A percentile compares a stretch with the other conserved stretches of the same genome.
Conservation (phyloP, 257 asterid genomes). For the Solanum ossicruentum region DNA sequence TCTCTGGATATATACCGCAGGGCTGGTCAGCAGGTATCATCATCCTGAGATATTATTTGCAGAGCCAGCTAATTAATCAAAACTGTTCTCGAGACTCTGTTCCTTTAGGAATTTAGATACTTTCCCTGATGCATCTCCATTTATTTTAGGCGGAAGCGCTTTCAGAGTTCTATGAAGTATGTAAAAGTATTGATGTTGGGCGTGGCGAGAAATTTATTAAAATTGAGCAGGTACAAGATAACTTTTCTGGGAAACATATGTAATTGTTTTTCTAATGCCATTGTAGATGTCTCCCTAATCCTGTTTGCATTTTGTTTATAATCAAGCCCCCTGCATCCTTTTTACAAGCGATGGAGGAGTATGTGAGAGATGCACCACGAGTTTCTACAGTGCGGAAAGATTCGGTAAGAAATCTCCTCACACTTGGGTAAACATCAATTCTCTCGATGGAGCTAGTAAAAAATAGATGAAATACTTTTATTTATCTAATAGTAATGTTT, state of each 20-base stretch:
- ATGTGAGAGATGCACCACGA: slow-evolving; percentile 90
- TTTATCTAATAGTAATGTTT: neutral
- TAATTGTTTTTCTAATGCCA: neutral
- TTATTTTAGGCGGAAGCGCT: slow-evolving; percentile 70
- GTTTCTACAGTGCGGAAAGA: slow-evolving; percentile 61
- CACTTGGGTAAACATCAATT: neutral
- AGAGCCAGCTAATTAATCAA: neutral
- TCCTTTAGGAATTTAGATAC: neutral
- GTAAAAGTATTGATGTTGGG: slow-evolving; percentile 75
- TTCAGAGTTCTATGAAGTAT: slow-evolving; percentile 84
- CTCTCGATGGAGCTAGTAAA: neutral
- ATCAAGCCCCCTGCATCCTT: slow-evolving; percentile 93
- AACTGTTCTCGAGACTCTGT: neutral
- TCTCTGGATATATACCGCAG: slow-evolving; percentile 83
- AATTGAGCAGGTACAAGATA: slow-evolving; percentile 77
- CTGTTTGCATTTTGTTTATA: neutral
- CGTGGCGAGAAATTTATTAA: slow-evolving; percentile 88
- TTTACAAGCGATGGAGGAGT: slow-evolving; percentile 97
- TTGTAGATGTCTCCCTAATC: neutral
- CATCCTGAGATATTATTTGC: neutral
- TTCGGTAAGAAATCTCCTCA: slow-evolving; percentile 31
- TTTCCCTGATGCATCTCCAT: neutral
- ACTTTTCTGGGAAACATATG: neutral
- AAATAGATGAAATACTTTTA: neutral
- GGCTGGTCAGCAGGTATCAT: slow-evolving; percentile 82